Percentiles rank a stretch among this genome's conserved stretches.
Conservation (phyloP, 1,284 basidiomycete species). For the Cryptococcus floricola region DNA sequence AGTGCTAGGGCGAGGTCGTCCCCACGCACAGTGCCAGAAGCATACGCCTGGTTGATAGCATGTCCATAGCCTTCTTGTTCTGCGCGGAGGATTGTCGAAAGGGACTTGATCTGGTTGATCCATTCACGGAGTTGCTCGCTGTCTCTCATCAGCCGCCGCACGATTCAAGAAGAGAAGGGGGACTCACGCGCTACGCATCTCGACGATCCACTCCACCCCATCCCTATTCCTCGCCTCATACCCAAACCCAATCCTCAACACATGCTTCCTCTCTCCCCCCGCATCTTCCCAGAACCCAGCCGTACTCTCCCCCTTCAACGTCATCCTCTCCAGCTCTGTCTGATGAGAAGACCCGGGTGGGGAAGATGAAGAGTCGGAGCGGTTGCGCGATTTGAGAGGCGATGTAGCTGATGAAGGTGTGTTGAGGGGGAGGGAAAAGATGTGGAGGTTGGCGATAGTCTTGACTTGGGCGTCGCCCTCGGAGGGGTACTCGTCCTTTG, state of each 20-base stretch:
- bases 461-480: not conserved
- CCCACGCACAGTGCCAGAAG: slow-evolving; percentile 13
- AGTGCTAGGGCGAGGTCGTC: slow-evolving; percentile 28
- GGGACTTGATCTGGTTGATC: slow-evolving; percentile 35
- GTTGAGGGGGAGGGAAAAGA: not conserved
- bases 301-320: slow-evolving; percentile 6
- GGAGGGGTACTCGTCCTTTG: not conserved
- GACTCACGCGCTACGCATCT: slow-evolving; percentile 30
- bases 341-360: not conserved
- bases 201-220: slow-evolving; percentile 33
- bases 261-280: slow-evolving; percentile 11
- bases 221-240: slow-evolving; percentile 5
- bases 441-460: slow-evolving; percentile 1
- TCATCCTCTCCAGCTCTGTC: slow-evolving; percentile 17
- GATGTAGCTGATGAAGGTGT: not conserved
- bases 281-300: slow-evolving; percentile 20
- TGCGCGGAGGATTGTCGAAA: slow-evolving; percentile 31
- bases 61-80: slow-evolving; percentile 28
- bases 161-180: not conserved
- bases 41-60: slow-evolving; percentile 25
- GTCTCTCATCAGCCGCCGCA: not conserved
- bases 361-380: not conserved
- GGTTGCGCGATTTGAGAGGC: not conserved
- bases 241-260: slow-evolving; percentile 18
- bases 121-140: slow-evolving; percentile 32